Conservation (phyloP, 2,329 filamentous ascomycete species). For the Sordariomycetes sp. region DNA sequence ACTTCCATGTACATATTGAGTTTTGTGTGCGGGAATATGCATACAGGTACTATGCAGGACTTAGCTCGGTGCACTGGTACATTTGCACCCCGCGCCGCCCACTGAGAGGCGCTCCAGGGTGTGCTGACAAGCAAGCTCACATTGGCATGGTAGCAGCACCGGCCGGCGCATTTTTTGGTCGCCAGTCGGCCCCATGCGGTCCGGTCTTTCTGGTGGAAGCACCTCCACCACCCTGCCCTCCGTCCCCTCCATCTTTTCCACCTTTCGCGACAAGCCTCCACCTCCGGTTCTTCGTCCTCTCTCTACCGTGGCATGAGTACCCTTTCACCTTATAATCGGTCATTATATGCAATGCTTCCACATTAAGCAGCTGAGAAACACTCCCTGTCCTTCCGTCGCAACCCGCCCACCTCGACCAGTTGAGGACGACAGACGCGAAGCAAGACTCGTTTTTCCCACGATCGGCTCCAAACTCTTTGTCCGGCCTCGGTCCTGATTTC, state of each 20-base stretch:
- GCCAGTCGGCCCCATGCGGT: neutral
- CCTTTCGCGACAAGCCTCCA: neutral
- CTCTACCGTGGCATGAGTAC: neutral
- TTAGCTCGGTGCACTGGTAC: no score
- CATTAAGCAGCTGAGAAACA: neutral
- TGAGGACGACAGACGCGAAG: neutral
- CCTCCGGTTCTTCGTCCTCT: neutral
- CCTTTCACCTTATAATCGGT: neutral
- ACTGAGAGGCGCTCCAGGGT: neutral
- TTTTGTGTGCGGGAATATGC: no score
- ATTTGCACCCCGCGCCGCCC: neutral
- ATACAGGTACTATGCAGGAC: no score
- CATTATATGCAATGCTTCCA: constrained; percentile 2
- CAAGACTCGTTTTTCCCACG: neutral
- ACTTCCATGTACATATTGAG: no score
- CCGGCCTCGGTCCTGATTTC: neutral
- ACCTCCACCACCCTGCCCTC: neutral
- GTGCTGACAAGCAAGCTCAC: neutral
- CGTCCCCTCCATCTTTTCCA: constrained; percentile 2
- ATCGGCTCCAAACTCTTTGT: neutral
- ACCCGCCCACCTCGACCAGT: neutral
- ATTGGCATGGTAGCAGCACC: neutral
- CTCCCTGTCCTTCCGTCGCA: constrained; percentile 1
- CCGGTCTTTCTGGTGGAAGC: constrained; percentile 4
- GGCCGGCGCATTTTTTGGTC: constrained; percentile 1